Base-by-base conservation (phyloP, 371 early-diverging fungal genomes). In the Phascolomyces articulosus region DNA sequence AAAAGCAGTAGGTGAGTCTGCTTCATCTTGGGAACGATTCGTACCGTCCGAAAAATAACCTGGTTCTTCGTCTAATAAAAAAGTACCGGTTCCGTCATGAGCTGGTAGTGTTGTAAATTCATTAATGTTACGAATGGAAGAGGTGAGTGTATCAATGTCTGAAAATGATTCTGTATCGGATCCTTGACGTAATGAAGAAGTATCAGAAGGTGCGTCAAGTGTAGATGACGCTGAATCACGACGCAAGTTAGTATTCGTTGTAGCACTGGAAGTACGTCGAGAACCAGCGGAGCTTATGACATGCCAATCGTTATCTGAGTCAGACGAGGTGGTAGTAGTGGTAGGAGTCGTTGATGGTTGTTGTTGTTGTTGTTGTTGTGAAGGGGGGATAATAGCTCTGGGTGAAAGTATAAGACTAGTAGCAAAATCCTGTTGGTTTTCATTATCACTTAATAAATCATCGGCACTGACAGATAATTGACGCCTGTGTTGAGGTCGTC, bases 251-350 rank as follows among this genome's bases (percentile, higher is more conserved):
- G 34, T 34, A 11, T 2, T 34, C 0, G 34, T 34, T 59, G 67
- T 21, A 41, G 58, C 1, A 26, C 24, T 2, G 58, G 66, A 29
- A 16, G 55, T 31, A 31, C 73, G 60, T 57, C 58, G 53, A 20
- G 65, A 49, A n/a, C 67, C 51, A 16, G 75, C 57, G 24, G 76
- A 67, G 55, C 67, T 78, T 18, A 81, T 74, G 57, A 81, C 72
- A 68, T 81, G 82, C 82, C 82, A 81, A 54, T 81, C 80, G 21
- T 63, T 80, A 18, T 80, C 82, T 8, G 79, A 78, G 55, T 81
- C 79, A 18, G 77, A 73, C 4, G 71, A 40, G 11, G 51, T 26
- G 15, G 67, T 13, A 44, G 61, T n/a, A n/a, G 48, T 16, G 51
- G 58, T n/a, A 29, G 66, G 4, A 18, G 3, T 44, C 13, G 38